Evolutionary conservation across 768 basidiomycete species (phyloP).

Genomic region (Porphyrellus cyaneotinctus): DNA sequence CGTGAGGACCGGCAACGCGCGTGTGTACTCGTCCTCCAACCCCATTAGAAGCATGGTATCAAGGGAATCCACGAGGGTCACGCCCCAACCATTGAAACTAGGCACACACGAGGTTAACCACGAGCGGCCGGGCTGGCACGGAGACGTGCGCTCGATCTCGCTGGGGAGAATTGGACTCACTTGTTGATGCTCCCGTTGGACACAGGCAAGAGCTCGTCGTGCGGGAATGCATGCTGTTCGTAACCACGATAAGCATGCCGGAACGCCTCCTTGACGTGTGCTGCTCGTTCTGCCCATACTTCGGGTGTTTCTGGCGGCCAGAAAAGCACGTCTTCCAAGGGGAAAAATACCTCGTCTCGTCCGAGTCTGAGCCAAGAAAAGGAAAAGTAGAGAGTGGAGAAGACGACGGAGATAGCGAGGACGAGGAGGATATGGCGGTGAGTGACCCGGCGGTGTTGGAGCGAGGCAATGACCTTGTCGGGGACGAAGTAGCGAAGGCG

Average conservation of each 20-base stretch:
- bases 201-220: constrained; percentile 60
- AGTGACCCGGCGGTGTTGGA: constrained; percentile 11
- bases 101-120: background rate
- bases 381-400: constrained; percentile 17
- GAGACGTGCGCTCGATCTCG: background rate
- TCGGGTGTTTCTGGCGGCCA: constrained; percentile 26
- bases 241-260: constrained; percentile 67
- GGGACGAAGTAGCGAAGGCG: constrained; percentile 2
- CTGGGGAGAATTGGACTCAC: constrained; percentile 34
- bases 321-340: background rate
- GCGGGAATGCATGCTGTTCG: constrained; percentile 53
- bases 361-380: too few species aligned
- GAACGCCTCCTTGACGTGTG: constrained; percentile 58
- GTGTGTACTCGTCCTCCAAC: constrained; percentile 62
- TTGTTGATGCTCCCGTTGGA: constrained; percentile 46
- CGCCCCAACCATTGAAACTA: constrained; percentile 80
- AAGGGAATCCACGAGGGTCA: constrained; percentile 75
- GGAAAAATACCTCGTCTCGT: background rate
- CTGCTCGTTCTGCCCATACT: constrained; percentile 51
- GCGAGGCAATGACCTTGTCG: background rate
- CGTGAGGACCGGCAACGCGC: constrained; percentile 55
- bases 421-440: constrained; percentile 17
- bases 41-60: constrained; percentile 86
- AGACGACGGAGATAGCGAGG: constrained; percentile 4
- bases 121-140: too few species aligned